Evolutionary conservation across 225 moss, liverwort and hornwort genomes (phyloP).

Genomic region (Rhytidiadelphus loreus): DNA sequence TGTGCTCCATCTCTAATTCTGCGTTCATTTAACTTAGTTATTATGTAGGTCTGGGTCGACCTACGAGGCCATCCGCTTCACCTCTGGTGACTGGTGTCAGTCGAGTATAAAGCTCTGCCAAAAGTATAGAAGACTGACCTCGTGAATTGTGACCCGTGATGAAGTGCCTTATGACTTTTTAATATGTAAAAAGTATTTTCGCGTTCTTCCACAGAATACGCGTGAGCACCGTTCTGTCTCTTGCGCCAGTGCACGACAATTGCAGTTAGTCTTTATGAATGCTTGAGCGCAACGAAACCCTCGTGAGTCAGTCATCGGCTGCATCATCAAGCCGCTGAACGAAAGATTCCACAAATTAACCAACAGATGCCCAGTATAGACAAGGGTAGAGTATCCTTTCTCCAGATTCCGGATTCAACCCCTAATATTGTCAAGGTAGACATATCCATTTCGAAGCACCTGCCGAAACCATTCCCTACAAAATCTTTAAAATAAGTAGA

Average conservation of each 20-base stretch:
- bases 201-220: neutral
- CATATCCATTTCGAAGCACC: neutral
- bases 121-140: neutral
- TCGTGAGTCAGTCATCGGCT: neutral
- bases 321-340: neutral
- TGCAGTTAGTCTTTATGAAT: neutral
- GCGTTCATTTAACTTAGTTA: neutral
- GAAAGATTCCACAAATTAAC: neutral
- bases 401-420: neutral
- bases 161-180: neutral
- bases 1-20: neutral
- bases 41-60: neutral
- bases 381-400: neutral
- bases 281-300: neutral
- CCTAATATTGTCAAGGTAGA: neutral
- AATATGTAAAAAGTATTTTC: neutral
- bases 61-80: neutral
- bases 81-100: neutral
- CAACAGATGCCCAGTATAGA: neutral
- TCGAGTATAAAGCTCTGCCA: neutral
- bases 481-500: neutral
- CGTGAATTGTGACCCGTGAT: neutral
- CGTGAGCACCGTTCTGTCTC: neutral
- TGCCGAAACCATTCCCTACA: neutral
- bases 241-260: neutral